phyloP scores from a whole-genome alignment of 495 filamentous ascomycete genomes.

The Trichoderma asperelloides region DNA sequence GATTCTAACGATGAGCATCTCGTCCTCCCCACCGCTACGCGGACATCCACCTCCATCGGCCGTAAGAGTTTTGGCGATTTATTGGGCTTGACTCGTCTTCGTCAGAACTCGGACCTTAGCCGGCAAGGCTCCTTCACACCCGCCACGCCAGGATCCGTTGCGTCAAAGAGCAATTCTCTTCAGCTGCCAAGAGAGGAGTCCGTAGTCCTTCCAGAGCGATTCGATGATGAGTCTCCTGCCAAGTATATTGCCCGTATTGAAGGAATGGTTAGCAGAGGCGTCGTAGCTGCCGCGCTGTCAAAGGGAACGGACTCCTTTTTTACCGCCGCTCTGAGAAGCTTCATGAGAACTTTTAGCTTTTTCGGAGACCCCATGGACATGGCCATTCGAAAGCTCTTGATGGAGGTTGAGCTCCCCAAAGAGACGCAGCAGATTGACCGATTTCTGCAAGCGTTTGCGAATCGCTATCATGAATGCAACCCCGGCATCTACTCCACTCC shows the following conservation, averaged over 20 bases:
- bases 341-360: slow-evolving; percentile 90
- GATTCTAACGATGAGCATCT: slow-evolving; percentile 48
- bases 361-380: slow-evolving; percentile 97
- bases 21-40: slow-evolving; percentile 43
- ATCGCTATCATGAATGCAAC: slow-evolving; percentile 97
- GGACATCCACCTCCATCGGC: slow-evolving; percentile 77
- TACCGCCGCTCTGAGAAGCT: slow-evolving; percentile 74
- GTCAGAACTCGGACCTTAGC: slow-evolving; percentile 63
- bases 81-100: slow-evolving; percentile 64
- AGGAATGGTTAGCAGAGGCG: slow-evolving; percentile 64
- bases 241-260: slow-evolving; percentile 79
- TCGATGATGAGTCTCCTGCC: slow-evolving; percentile 83
- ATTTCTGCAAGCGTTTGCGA: slow-evolving; percentile 86
- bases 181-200: slow-evolving; percentile 46
- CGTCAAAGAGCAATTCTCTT: slow-evolving; percentile 65
- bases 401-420: slow-evolving; percentile 93
- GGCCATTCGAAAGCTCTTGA: slow-evolving; percentile 87
- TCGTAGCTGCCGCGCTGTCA: slow-evolving; percentile 71
- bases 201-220: slow-evolving; percentile 65
- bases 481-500: slow-evolving; percentile 85
- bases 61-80: slow-evolving; percentile 86
- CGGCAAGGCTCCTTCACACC: slow-evolving; percentile 56
- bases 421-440: slow-evolving; percentile 98
- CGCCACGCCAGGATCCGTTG: slow-evolving; percentile 53
- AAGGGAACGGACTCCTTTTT: slow-evolving; percentile 80